Evolutionary conservation across 345 rosid species (phyloP).

Genomic region (Hibiscus tridactylites): DNA sequence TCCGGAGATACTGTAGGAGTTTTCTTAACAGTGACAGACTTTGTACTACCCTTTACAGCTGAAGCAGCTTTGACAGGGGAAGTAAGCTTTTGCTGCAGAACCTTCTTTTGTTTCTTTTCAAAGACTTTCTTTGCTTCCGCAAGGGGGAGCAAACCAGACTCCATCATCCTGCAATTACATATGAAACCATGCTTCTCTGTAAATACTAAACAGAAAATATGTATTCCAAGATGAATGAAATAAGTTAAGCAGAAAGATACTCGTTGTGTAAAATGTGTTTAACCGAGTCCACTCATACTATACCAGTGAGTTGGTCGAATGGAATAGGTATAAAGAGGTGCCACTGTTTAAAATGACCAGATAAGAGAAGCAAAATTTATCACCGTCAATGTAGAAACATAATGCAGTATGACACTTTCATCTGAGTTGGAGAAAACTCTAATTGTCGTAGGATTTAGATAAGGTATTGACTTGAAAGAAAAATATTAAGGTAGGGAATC

Average conservation of each 20-base stretch:
- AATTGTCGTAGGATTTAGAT: background rate
- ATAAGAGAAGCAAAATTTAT: background rate
- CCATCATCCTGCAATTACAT: conserved; percentile 78
- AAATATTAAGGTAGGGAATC: background rate
- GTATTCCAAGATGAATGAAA: background rate
- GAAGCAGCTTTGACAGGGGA: conserved; percentile 50
- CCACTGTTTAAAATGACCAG: background rate
- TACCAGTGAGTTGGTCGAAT: background rate
- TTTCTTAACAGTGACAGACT: conserved; percentile 28
- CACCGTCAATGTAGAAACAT: background rate
- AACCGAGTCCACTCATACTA: background rate
- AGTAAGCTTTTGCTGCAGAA: conserved; percentile 29
- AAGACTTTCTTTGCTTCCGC: conserved; percentile 62
- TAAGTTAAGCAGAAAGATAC: too few relatives aligned
- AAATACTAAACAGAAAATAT: conserved; percentile 1
- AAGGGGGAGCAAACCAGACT: conserved; percentile 72
- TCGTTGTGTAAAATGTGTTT: background rate
- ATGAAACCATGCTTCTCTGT: background rate
- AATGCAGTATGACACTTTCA: background rate
- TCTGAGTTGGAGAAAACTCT: background rate
- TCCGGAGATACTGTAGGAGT: conserved; percentile 20
- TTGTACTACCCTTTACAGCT: conserved; percentile 27
- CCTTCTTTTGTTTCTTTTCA: conserved; percentile 58
- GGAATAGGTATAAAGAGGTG: background rate
- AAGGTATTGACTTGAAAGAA: background rate